phyloP scores from a whole-genome alignment of 177 flowering plant genomes.

The Telopea speciosissima region DNA sequence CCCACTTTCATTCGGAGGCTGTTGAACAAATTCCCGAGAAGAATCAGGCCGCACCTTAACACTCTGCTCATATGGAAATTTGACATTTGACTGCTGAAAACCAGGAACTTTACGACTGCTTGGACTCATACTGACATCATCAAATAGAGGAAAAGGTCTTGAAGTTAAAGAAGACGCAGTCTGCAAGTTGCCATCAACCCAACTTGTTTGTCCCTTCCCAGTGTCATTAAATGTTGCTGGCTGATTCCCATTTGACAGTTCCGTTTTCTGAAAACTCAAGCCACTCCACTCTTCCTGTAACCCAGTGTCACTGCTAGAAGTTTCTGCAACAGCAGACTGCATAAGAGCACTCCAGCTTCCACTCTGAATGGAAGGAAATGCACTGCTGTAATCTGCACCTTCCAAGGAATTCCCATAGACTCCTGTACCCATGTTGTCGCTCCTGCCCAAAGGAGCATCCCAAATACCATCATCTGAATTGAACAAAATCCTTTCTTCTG shows the following conservation, averaged over 20 bases:
- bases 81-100: slow-evolving; percentile 33
- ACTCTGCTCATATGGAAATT: slow-evolving; percentile 23
- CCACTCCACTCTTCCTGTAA: slow-evolving; percentile 79
- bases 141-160: slow-evolving; percentile 31
- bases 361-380: slow-evolving; percentile 56
- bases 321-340: slow-evolving; percentile 87
- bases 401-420: slow-evolving; percentile 34
- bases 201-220: slow-evolving; percentile 38
- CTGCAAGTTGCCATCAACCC: slow-evolving; percentile 42
- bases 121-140: slow-evolving; percentile 30
- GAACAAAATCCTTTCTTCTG: slow-evolving; percentile 62
- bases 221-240: slow-evolving; percentile 30
- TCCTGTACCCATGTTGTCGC: slow-evolving; percentile 26
- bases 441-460: slow-evolving; percentile 40
- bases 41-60: slow-evolving; percentile 23
- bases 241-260: slow-evolving; percentile 42
- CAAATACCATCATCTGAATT: slow-evolving; percentile 49
- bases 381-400: slow-evolving; percentile 25
- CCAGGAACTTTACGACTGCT: slow-evolving; percentile 25
- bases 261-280: slow-evolving; percentile 56
- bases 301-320: slow-evolving; percentile 69
- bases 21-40: slow-evolving; percentile 27
- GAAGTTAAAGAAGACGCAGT: slow-evolving; percentile 38
- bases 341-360: slow-evolving; percentile 91
- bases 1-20: slow-evolving; percentile 28